Evolutionary conservation across 2,329 filamentous ascomycete species (phyloP), one percentile per base, ranked within the genome.

Genomic region (Trichoderma sp.): DNA sequence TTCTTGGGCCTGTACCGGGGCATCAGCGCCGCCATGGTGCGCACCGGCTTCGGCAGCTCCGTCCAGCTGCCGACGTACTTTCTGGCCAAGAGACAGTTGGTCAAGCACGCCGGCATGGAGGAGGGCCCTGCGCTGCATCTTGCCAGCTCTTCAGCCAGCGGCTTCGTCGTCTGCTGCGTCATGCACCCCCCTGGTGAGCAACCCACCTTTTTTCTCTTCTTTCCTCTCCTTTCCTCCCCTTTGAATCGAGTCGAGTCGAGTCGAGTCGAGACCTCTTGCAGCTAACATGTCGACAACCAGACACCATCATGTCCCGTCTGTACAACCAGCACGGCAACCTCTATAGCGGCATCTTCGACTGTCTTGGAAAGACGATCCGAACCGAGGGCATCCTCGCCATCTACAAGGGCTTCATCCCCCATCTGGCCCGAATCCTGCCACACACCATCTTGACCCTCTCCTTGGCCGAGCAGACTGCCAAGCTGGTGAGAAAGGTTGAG

Each of bases 281-380:
- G 60, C 74, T 70, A 64, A 71, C 67, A 19, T 19, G 22, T 45
- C 42, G 34, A 22, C 17, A 70, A n/a, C n/a, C 48, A 87, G 95
- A 99, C 79, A 99, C 95, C 5, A 92, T 99, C 81, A 99, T 99
- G 95, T 95, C 93, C 70, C 91, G 95, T 70, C 90, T 99, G 84
- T 99, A 99, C 84, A 99, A 99, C 83, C 95, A 99, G 79, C 97
- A 94, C 70, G 95, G 95, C 63, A 97, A 97, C 77, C 86, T 99
- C n/a, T 99, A 99, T 84, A 90, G 87, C 73, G 92, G 94, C 68
- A 92, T 96, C 5, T 92, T 97, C 71, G 95, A 99, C 81, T 99
- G 95, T 78, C 80, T 98, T 69, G 88, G 87, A 77, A 94, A 97
- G 82, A 99, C 95, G 0, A 85, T 99, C 70, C 90, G 90, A 77